Conservation (phyloP, 1,139 yeast genomes). For the Yamadazyma sp. region DNA sequence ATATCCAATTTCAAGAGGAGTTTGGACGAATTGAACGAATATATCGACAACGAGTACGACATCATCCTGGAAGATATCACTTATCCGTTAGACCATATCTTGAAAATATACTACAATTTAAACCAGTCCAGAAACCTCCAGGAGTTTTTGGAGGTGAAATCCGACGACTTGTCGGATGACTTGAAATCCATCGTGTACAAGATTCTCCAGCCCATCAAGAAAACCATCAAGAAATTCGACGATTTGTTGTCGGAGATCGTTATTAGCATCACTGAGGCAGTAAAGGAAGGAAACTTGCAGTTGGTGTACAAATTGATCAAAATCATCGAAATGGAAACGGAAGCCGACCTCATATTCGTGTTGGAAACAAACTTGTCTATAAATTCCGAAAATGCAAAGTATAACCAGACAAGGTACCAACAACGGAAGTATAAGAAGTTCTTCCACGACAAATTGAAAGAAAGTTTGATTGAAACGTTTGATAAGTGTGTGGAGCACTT, state of each 20-base stretch:
- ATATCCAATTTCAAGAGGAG: constrained; percentile 58
- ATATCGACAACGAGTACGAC: constrained; percentile 57
- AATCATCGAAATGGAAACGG: constrained; percentile 76
- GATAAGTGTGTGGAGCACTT: constrained; percentile 62
- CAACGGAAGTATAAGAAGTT: constrained; percentile 66
- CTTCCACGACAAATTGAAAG: constrained; percentile 61
- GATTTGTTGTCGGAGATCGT: constrained; percentile 60
- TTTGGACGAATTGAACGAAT: constrained; percentile 47
- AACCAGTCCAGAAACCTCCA: constrained; percentile 73
- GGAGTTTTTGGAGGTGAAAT: constrained; percentile 65
- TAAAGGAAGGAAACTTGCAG: constrained; percentile 64
- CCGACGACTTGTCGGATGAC: constrained; percentile 61
- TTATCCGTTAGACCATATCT: constrained; percentile 58
- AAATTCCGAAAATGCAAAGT: constrained; percentile 22
- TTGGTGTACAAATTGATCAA: constrained; percentile 72
- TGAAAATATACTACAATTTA: constrained; percentile 67
- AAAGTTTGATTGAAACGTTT: constrained; percentile 65
- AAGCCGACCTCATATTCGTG: constrained; percentile 66
- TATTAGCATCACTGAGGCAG: constrained; percentile 63
- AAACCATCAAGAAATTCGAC: constrained; percentile 61
- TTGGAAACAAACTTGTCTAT: constrained; percentile 46
- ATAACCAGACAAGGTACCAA: constrained; percentile 38
- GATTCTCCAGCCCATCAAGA: constrained; percentile 54
- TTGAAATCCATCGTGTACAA: constrained; percentile 64
- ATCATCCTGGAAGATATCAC: constrained; percentile 49